phyloP scores from a whole-genome alignment of 257 asterid species.

The Jacaranda copaia region DNA sequence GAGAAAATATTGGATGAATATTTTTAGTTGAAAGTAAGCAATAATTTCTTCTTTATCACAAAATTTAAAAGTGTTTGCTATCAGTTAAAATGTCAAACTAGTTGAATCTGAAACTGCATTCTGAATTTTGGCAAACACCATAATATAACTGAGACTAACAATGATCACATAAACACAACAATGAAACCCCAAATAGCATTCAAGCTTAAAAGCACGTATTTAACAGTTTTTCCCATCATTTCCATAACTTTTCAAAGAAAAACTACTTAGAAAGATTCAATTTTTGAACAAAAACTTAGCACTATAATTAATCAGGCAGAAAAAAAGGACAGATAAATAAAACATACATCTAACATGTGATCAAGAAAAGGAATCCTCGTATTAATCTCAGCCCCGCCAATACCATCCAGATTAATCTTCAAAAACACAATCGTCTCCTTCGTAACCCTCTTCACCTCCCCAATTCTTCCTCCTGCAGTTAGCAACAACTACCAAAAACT shows the following conservation, averaged over 20 bases:
- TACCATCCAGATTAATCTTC: constrained; percentile 72
- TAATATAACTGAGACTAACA: not conserved
- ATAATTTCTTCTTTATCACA: not conserved
- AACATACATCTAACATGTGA: constrained; percentile 83
- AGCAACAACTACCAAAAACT: not conserved
- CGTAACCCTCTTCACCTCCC: constrained; percentile 77
- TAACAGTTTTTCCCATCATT: not conserved
- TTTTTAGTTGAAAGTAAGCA: not conserved
- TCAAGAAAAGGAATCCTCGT: constrained; percentile 82
- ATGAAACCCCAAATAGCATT: not conserved
- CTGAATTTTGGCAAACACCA: not conserved
- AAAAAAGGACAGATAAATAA: not conserved
- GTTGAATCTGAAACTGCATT: not conserved
- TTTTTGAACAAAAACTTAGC: not conserved
- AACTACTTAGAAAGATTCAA: not conserved
- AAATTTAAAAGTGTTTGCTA: not conserved
- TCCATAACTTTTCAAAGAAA: constrained; percentile 1
- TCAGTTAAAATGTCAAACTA: not conserved
- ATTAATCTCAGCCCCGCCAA: constrained; percentile 63
- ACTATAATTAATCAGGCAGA: not conserved
- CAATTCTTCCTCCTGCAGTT: constrained; percentile 50
- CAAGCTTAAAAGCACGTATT: not conserved
- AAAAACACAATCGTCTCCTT: constrained; percentile 77
- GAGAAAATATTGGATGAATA: not conserved
- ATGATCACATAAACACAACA: not conserved